Base-by-base conservation (phyloP, 768 basidiomycete species). In the Phanerodontia chrysosporium region DNA sequence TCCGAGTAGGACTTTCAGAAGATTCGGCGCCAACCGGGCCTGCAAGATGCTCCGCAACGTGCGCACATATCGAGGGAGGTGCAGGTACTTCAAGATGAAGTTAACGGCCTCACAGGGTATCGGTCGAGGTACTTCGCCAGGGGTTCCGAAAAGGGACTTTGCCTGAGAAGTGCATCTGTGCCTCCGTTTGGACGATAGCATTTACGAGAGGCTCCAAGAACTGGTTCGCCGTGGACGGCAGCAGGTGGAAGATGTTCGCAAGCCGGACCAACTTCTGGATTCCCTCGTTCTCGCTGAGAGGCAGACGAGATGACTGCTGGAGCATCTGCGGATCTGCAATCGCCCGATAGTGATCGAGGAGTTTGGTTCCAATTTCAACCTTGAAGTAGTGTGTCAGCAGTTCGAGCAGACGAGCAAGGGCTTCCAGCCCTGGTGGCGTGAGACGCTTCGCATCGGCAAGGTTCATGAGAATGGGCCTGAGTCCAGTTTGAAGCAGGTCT, bases 351-450 rank as follows among this genome's bases (percentile, higher is more conserved):
- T 99, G 97, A 66, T 98, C 97, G 22, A 99, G 79, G 7, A 99
- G 84, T 74, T 99, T 99, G 72, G 92, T 85, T 0, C 97, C 97
- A 60, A 99, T 98, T 76, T 99, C 97, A 18, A 99, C 96, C 72
- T 98, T 98, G 85, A 99, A 99, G 75, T 99, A 98, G 71, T 98
- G 98, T 39, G 95, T 97, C 57, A 99, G 75, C 7, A 99, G 82
- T 71, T 97, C 94, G 51, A 99, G 78, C 51, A 99, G 81, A 13
- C 96, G 87, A 13, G 95, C 96, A 24, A 99, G 78, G 2, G 97
- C 97, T 71, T 99, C 95, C 57, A 96, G 71, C 10, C 95, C 95
- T 4, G 91, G 83, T 25, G 97, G 90, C 7, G 93, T 95, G 32
- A 99, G 81, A 35, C 93, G 85, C 68, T 95, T 95, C 36, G 95